Evolutionary conservation across 768 basidiomycete species (phyloP), one percentile per base, ranked within the genome.

Genomic region (Rhizopogon rudus): DNA sequence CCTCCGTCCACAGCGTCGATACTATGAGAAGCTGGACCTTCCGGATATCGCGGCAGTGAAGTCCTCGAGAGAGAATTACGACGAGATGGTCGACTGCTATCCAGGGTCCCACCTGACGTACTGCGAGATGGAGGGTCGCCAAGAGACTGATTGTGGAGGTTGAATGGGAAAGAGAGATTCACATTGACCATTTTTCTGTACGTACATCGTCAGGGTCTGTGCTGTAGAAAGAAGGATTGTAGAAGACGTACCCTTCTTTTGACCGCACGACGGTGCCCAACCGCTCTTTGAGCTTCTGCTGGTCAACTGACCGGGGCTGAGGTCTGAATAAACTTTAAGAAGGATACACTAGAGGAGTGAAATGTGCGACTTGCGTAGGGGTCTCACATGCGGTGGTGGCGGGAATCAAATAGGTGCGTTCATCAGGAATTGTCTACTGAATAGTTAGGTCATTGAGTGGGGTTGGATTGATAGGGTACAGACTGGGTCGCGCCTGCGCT

Each of bases 181-280:
- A 87, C 78, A 54, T 86, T 86, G 59, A 87, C 84, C 86, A 87
- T 87, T 77, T 81, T 84, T 33, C 85, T 87, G 65, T 35, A 29
- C 53, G 49, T 33, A 54, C 13, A 50, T 53, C 31, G 31, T 56
- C 44, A 39, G 43, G 12, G 28, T 35, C 54, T n/a, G 31, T 6
- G 51, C 28, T 29, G 42, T n/a, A n/a, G n/a, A 35, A 35, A 14
- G 20, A 45, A 37, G 45, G n/a, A 40, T 52, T 31, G 33, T 39
- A 20, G 41, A 39, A 39, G 40, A 42, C 78, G 56, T 56, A 84
- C 85, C 81, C 78, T 69, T 85, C 81, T 63, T 82, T 84, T 2
- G 79, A 67, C 4, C 82, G 80, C 28, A 87, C 82, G 33, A 87
- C 84, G 8, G 74, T 69, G 3, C 75, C 72, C 49, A 85, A 67